Evolutionary conservation across 768 basidiomycete species (phyloP), one percentile per base, ranked within the genome.

Genomic region (Tulasnella sp.): DNA sequence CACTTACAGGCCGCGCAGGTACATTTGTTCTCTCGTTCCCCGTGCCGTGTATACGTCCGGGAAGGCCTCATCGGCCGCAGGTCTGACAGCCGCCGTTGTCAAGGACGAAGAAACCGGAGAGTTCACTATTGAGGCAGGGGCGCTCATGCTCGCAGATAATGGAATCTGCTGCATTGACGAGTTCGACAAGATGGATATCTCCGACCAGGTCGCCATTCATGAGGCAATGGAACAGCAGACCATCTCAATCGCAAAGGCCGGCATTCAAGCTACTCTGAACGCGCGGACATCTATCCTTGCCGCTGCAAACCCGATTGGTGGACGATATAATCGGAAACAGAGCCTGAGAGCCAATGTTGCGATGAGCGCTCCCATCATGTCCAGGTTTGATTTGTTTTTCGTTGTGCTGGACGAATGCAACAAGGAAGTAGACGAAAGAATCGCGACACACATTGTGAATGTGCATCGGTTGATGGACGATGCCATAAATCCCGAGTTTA

Each of bases 141-240:
- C 96, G 3, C 79, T 99, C 65, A 98, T 99, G 96, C 81, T 99
- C 3, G 96, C 96, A 4, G 96, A 99, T 74, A 98, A 98, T 66
- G 96, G 96, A 7, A 97, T 98, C 69, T 99, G 96, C 69, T 94
- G 94, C n/a, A 99, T 99, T 67, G 96, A 99, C 74, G 96, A 98
- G 72, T 99, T 99, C 68, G 96, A 99, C 80, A 99, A 99, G 73
- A 99, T 99, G 96, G 95, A 98, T 70, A 84, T 97, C 54, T 85
- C 89, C 0, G 96, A 98, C 71, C 96, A 98, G 71, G 92, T 98
- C 44, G 96, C 96, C 34, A 98, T 99, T 67, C 96, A 99, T 77
- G 95, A 98, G 78, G 95, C 95, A 7, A 98, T 98, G 95, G 95
- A 98, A 83, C 95, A 98, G 74, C 94, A 97, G 74, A 98, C 95